These are phyloP conservation scores for Agaricus blazei DNA, from an alignment of 768 basidiomycete genomes.

Conservation along the genomic window DNA sequence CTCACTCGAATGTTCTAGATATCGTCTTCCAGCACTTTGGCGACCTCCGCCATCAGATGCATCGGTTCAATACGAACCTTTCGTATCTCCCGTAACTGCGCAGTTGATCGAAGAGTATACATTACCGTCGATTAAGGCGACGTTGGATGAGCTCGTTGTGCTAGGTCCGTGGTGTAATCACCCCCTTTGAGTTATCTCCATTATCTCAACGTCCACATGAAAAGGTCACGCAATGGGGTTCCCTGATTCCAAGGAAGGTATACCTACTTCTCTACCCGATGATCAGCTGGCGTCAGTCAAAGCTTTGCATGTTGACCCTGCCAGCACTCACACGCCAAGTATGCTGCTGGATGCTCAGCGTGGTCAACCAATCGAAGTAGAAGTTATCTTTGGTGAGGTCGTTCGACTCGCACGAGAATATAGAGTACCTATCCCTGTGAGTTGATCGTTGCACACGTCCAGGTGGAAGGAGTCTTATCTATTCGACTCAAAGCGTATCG, in stretches of 20 bases:
- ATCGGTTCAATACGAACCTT: conserved; percentile 27
- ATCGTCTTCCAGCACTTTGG: conserved; percentile 48
- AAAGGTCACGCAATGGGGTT: conserved; percentile 43
- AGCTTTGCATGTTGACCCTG: conserved; percentile 32
- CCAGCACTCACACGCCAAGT: conserved; percentile 47
- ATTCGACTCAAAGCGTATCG: conserved; percentile 40
- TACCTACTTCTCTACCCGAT: conserved; percentile 40
- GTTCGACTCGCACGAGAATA: conserved; percentile 44
- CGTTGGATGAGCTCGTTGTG: conserved; percentile 34
- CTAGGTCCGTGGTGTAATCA: conserved; percentile 19
- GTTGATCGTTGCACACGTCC: conserved; percentile 15
- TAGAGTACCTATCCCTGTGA: conserved; percentile 45
- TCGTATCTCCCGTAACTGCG: conserved; percentile 23
- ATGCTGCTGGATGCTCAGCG: conserved; percentile 57
- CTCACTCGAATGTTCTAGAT: conserved; percentile 16
- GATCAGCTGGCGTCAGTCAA: conserved; percentile 33
- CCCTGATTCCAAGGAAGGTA: conserved; percentile 36
- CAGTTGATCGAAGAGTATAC: conserved; percentile 26
- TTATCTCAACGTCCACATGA: background rate
- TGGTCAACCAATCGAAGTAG: conserved; percentile 59
- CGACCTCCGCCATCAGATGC: conserved; percentile 36
- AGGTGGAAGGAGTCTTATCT: background rate
- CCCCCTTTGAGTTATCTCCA: background rate
- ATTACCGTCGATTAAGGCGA: conserved; percentile 29
- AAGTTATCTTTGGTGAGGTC: conserved; percentile 60